Percentiles rank a stretch among this genome's conserved stretches.
These are phyloP conservation scores for Pyrus communis DNA, from an alignment of 306 rosid species.

Conservation along the genomic window DNA sequence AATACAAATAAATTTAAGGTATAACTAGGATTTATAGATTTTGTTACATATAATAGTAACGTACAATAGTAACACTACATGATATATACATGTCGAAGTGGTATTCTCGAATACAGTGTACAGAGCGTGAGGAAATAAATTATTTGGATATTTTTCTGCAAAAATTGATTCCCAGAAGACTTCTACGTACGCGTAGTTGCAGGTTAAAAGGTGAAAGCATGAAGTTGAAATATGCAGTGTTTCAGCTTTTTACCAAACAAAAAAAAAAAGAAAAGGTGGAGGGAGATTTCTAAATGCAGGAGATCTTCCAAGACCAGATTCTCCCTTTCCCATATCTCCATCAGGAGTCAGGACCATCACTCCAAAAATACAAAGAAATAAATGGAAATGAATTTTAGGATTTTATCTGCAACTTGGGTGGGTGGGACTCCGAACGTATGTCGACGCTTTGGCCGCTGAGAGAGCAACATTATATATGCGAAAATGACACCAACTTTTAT, in stretches of 20 bases:
- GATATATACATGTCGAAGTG: background rate
- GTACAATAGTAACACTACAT: too few relatives aligned
- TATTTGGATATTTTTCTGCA: too few relatives aligned
- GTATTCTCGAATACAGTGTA: background rate
- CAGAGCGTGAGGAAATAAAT: too few relatives aligned
- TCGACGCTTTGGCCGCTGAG: slow-evolving; percentile 28
- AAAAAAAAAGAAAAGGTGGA: slow-evolving; percentile 8
- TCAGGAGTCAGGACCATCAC: background rate
- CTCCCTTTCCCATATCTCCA: slow-evolving; percentile 9
- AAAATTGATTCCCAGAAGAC: background rate
- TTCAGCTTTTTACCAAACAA: background rate
- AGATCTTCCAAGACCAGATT: slow-evolving; percentile 28
- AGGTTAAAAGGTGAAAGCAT: background rate
- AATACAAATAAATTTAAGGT: background rate
- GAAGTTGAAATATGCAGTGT: background rate
- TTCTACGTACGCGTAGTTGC: background rate
- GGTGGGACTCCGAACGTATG: slow-evolving; percentile 41
- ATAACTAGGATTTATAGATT: too few relatives aligned
- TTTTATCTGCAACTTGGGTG: slow-evolving; percentile 29
- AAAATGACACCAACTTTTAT: slow-evolving; percentile 30
- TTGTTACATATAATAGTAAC: background rate
- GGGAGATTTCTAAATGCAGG: slow-evolving; percentile 33
- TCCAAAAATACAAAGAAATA: background rate
- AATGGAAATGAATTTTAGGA: background rate
- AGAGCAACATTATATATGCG: slow-evolving; percentile 21